Evolutionary conservation across 768 basidiomycete species (phyloP).

Genomic region (Leccinellum rugosiceps): DNA sequence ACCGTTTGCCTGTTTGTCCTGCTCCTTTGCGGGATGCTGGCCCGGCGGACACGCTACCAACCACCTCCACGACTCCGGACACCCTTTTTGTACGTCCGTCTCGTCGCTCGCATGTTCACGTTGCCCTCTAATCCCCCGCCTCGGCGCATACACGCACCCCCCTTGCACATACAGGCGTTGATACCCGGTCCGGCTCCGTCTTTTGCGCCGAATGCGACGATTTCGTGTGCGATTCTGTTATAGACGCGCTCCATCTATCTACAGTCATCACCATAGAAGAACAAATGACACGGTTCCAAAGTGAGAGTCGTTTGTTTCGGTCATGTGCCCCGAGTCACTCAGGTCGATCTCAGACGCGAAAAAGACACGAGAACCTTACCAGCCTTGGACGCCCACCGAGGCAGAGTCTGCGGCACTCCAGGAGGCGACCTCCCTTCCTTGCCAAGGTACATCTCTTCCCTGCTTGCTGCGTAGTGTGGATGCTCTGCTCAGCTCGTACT

Average conservation of each 20-base stretch:
- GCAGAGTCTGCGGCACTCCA: slow-evolving; percentile 46
- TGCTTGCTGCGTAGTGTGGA: neutral
- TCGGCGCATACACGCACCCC: neutral
- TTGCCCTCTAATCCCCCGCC: neutral
- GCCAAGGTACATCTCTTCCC: slow-evolving; percentile 54
- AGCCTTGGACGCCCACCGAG: slow-evolving; percentile 45
- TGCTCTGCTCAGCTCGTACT: slow-evolving; percentile 3
- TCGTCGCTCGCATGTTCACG: neutral
- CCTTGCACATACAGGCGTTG: slow-evolving; percentile 51
- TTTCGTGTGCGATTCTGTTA: slow-evolving; percentile 58
- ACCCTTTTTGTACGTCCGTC: slow-evolving; percentile 60
- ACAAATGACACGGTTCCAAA: slow-evolving; percentile 55
- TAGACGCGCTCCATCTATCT: slow-evolving; percentile 47
- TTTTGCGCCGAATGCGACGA: slow-evolving; percentile 76
- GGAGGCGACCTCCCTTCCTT: slow-evolving; percentile 52
- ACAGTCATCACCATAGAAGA: slow-evolving; percentile 57
- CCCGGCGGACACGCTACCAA: slow-evolving; percentile 47
- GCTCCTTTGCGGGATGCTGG: slow-evolving; percentile 73
- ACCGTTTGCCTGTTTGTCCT: slow-evolving; percentile 74
- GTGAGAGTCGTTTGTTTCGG: neutral
- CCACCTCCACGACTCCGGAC: slow-evolving; percentile 57
- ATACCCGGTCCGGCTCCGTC: slow-evolving; percentile 68
- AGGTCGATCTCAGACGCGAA: slow-evolving; percentile 32
- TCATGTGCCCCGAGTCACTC: neutral
- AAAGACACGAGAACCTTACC: slow-evolving; percentile 44